A percentile compares a stretch with the other conserved stretches of the same genome.
Conservation (phyloP, 768 basidiomycete species). For the Leccinum obscurum region DNA sequence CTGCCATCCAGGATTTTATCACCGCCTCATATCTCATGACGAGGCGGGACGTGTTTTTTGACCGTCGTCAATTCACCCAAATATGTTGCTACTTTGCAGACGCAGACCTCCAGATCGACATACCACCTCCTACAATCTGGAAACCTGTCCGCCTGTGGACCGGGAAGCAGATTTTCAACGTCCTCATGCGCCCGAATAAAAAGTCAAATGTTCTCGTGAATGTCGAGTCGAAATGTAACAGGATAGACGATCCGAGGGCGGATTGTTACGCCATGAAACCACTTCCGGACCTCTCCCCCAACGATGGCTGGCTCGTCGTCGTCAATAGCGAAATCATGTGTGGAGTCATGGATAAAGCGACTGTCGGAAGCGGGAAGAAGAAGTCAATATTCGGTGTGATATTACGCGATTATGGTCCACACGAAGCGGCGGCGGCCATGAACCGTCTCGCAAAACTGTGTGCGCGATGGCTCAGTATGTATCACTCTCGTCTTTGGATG, state of each 20-base stretch:
- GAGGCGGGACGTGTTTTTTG: conserved; percentile 88
- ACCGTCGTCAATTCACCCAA: conserved; percentile 93
- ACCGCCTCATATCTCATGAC: conserved; percentile 97
- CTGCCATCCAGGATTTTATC: conserved; percentile 99
- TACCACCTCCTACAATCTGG: conserved; percentile 92
- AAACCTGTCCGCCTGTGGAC: conserved; percentile 96
- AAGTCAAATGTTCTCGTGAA: conserved; percentile 83
- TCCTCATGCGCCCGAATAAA: conserved; percentile 93
- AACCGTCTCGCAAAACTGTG: conserved; percentile 93
- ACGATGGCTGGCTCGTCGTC: conserved; percentile 97
- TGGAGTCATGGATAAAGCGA: conserved; percentile 98
- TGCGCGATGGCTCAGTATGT: conserved; percentile 86
- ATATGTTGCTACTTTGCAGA: conserved; percentile 95
- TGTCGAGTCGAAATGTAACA: conserved; percentile 94
- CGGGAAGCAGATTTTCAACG: conserved; percentile 97
- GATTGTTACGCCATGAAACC: conserved; percentile 65
- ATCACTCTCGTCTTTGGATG: neutral
- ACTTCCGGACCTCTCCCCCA: conserved; percentile 86
- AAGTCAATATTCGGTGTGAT: conserved; percentile 99
- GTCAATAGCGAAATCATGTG: conserved; percentile 99
- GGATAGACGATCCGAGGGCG: conserved; percentile 72
- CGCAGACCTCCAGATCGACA: conserved; percentile 88
- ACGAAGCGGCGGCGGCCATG: conserved; percentile 95
- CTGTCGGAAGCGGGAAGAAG: conserved; percentile 97
- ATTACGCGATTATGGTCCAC: conserved; percentile 92